These are phyloP conservation scores for Colletotrichum musicola DNA, from an alignment of 2,329 filamentous ascomycete genomes.

Conservation along the genomic window DNA sequence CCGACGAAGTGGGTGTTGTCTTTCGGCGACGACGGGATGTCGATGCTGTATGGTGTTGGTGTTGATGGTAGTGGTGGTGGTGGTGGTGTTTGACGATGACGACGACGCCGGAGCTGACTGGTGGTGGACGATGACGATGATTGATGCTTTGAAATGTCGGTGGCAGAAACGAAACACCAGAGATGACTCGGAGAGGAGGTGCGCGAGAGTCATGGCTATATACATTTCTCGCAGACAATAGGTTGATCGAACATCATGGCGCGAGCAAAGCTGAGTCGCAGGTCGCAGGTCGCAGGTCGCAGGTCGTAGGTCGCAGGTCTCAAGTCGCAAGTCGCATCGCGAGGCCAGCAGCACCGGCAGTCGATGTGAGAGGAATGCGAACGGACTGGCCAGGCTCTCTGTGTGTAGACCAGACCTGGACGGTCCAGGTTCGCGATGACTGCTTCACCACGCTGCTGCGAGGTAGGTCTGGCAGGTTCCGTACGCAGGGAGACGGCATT, in stretches of 20 bases:
- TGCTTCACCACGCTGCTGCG: background rate
- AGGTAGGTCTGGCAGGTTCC: background rate
- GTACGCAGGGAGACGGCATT: slow-evolving; percentile 35
- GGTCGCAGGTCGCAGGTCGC: no score
- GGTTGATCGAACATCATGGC: slow-evolving; percentile 26
- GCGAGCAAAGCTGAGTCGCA: slow-evolving; percentile 29
- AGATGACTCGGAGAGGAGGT: slow-evolving; percentile 30
- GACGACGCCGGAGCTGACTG: slow-evolving; percentile 13
- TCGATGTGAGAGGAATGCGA: slow-evolving; percentile 13
- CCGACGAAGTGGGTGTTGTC: background rate
- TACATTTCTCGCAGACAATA: slow-evolving; percentile 1
- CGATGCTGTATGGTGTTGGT: background rate
- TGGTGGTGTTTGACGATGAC: slow-evolving; percentile 12
- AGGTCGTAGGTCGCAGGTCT: background rate
- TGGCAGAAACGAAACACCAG: slow-evolving; percentile 19
- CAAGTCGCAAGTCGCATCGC: no score
- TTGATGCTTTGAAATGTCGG: background rate
- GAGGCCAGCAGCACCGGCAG: background rate
- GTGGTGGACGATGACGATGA: slow-evolving; percentile 16
- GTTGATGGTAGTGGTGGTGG: background rate
- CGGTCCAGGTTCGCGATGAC: slow-evolving; percentile 23
- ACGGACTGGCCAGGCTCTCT: slow-evolving; percentile 28
- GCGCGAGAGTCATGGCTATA: slow-evolving; percentile 36
- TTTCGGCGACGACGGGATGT: slow-evolving; percentile 8
- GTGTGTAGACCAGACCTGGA: background rate